Conservation (phyloP, 441 rosid species). For the Cnidoscolus chayamansa region DNA sequence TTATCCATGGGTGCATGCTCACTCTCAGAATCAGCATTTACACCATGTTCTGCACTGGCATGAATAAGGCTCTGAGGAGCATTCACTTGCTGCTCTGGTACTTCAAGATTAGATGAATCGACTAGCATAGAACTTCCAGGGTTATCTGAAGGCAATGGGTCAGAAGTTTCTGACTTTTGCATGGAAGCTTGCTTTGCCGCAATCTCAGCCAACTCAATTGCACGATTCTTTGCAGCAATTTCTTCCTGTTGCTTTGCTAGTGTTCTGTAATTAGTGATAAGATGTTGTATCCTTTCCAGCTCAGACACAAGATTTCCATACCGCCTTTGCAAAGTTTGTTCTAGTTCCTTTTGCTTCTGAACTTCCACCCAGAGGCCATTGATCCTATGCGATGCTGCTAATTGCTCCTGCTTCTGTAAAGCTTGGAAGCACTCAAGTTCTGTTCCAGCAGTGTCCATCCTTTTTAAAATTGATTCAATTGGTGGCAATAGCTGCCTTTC, state of each 20-base stretch:
- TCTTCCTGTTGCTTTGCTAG: constrained; percentile 51
- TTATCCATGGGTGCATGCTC: constrained; percentile 14
- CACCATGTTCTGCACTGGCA: constrained; percentile 14
- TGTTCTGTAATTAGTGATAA: constrained; percentile 41
- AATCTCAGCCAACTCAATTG: constrained; percentile 32
- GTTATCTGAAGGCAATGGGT: constrained; percentile 14
- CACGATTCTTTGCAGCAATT: constrained; percentile 36
- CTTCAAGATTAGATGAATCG: constrained; percentile 19
- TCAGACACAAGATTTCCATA: constrained; percentile 66
- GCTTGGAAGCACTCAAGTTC: constrained; percentile 89
- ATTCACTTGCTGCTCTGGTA: constrained; percentile 19
- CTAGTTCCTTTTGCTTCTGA: constrained; percentile 83
- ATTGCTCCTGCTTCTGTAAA: constrained; percentile 87
- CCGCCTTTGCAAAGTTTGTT: constrained; percentile 61
- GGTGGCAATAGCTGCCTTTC: constrained; percentile 67
- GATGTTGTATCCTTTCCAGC: constrained; percentile 51
- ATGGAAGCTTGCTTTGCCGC: constrained; percentile 27
- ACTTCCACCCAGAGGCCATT: constrained; percentile 79
- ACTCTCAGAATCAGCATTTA: constrained; percentile 25
- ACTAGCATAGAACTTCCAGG: constrained; percentile 19
- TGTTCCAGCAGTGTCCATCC: constrained; percentile 79
- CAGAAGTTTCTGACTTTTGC: constrained; percentile 27
- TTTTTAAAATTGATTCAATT: constrained; percentile 72
- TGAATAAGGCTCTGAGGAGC: constrained; percentile 1
- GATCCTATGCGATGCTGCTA: constrained; percentile 80